Evolutionary conservation across 1,284 basidiomycete genomes (phyloP), one percentile per base, ranked within the genome.

Genomic region (Cerioporus squamosus): DNA sequence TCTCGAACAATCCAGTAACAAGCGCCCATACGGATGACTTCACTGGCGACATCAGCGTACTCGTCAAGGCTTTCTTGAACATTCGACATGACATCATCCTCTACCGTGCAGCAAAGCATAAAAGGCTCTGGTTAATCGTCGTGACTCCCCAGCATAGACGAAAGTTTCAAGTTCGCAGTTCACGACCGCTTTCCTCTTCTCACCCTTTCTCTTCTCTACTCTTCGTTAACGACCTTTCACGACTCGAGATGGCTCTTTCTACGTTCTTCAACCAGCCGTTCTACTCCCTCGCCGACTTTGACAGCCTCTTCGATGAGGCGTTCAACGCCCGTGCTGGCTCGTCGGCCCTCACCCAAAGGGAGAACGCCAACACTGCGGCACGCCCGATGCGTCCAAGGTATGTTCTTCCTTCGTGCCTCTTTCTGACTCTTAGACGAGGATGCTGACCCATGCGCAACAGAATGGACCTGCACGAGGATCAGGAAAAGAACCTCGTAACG

Each of bases 391-490:
- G 58, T 38, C 75, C 74, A 1, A 72, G 57, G 33, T 36, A 10
- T 36, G 9, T 36, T 36, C 33, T 12, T 36, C 33, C 3, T 12
- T 10, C 33, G 33, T 12, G 12, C 23, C 24, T 12, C 2, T 40
- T 7, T n/a, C 5, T 12, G 33, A 10, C 6, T 15, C 9, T 7
- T 3, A 36, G 33, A 36, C 3, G 9, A 8, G 33, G 33, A 12
- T 36, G 33, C 33, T 36, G 33, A 36, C 33, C 10, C 12, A 3
- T 12, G 14, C 39, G 17, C 3, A 23, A 15, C 59, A 81, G 81
- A 54, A 78, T 82, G 75, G 80, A 83, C 60, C 64, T 82, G 5
- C 75, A 80, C 59, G 80, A 82, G 57, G 68, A 77, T 55, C 38
- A 60, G 6, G 71, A 76, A 2, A 70, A 61, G 23, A 81, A 81